Evolutionary conservation across 2,329 filamentous ascomycete species (phyloP).

Genomic region (Ophiostoma quercus): DNA sequence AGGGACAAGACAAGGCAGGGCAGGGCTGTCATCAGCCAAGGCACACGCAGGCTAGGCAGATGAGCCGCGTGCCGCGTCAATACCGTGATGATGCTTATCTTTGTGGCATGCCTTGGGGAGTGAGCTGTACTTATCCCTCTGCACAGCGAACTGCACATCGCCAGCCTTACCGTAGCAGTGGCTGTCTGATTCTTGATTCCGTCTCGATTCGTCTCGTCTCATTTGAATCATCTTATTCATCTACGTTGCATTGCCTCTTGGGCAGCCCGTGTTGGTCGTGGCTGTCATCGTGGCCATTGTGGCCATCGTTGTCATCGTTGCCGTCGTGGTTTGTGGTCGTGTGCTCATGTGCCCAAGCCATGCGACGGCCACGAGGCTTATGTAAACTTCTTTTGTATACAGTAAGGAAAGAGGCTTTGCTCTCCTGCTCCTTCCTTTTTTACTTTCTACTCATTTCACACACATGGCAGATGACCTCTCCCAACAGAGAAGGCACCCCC

Average conservation of each 20-base stretch:
- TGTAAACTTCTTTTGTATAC: background rate
- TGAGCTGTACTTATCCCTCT: too few species aligned
- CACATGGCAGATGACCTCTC: background rate
- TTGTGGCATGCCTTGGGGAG: background rate
- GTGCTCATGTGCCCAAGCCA: background rate
- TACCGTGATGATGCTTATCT: background rate
- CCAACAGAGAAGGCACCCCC: background rate
- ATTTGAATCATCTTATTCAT: background rate
- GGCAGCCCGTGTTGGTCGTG: background rate
- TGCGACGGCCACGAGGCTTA: background rate
- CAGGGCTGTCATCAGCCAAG: background rate
- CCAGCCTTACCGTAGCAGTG: background rate
- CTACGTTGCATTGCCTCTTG: background rate
- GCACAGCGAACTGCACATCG: background rate
- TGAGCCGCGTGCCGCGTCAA: background rate
- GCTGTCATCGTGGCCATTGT: background rate
- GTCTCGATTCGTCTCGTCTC: too few species aligned
- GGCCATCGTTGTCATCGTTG: background rate
- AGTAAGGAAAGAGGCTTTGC: background rate
- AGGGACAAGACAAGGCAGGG: background rate
- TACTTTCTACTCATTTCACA: too few species aligned
- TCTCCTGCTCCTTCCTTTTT: background rate
- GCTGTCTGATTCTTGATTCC: background rate
- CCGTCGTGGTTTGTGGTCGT: background rate
- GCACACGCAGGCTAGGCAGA: background rate